A percentile compares a stretch with the other conserved stretches of the same genome.
Conservation (phyloP, 164 flowering plant genomes). For the Umbilicus rupestris region DNA sequence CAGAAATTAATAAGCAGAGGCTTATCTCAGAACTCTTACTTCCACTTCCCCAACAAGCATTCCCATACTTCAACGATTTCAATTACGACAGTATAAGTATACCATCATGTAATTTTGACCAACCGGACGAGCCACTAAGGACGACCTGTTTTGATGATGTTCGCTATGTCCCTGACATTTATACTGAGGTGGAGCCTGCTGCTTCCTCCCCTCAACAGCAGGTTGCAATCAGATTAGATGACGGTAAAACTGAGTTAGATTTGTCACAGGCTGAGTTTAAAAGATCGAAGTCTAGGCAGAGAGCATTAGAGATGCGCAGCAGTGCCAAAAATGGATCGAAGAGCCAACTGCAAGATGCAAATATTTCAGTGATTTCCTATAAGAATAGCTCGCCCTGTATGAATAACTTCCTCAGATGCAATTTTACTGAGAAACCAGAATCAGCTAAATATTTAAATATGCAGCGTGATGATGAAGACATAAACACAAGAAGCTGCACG, state of each 20-base stretch:
- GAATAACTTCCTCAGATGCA: slow-evolving; percentile 14
- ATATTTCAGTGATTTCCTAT: slow-evolving; percentile 7
- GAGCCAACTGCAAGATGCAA: slow-evolving; percentile 12
- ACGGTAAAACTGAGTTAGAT: slow-evolving; percentile 17
- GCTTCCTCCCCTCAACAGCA: slow-evolving; percentile 33
- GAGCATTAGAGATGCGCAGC: slow-evolving; percentile 67
- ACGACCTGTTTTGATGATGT: slow-evolving; percentile 7
- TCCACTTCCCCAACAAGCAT: slow-evolving; percentile 25
- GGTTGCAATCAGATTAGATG: slow-evolving; percentile 16
- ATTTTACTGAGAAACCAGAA: neutral
- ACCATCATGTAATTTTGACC: slow-evolving; percentile 19
- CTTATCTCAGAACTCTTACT: slow-evolving; percentile 50
- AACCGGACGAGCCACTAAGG: slow-evolving; percentile 12
- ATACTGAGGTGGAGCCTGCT: slow-evolving; percentile 14
- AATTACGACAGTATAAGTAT: slow-evolving; percentile 17
- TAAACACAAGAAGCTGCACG: neutral
- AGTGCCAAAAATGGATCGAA: slow-evolving; percentile 38
- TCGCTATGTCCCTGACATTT: slow-evolving; percentile 12
- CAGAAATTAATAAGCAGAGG: slow-evolving; percentile 62
- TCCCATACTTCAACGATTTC: slow-evolving; percentile 23
- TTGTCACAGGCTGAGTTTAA: slow-evolving; percentile 47
- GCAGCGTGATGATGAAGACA: neutral
- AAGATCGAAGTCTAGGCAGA: slow-evolving; percentile 83
- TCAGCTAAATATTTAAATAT: neutral
- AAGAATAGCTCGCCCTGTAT: slow-evolving; percentile 12